Evolutionary conservation across 208 protist species (phyloP).

Genomic region (Zelonia costaricensis): DNA sequence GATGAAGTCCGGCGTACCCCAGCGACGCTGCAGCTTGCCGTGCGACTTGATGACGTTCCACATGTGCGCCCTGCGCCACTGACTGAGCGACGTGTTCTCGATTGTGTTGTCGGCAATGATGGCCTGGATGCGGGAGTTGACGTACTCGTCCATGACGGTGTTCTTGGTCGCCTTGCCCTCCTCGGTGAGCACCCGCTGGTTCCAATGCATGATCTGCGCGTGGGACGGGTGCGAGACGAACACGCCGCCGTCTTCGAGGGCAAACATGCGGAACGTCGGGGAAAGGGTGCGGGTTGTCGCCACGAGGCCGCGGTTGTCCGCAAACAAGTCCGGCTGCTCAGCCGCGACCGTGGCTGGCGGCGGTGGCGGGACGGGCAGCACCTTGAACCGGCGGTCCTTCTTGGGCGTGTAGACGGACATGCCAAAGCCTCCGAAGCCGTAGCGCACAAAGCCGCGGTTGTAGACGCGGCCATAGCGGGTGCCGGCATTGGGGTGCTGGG

Average conservation of each 20-base stretch:
- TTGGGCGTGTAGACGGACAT: slow-evolving; percentile 87
- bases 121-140: slow-evolving; percentile 86
- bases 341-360: slow-evolving; percentile 1
- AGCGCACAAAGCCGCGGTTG: slow-evolving; percentile 86
- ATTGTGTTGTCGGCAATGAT: slow-evolving; percentile 91
- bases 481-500: slow-evolving; percentile 82
- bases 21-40: slow-evolving; percentile 77
- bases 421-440: slow-evolving; percentile 90
- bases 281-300: slow-evolving; percentile 77
- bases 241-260: slow-evolving; percentile 78
- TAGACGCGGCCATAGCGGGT: slow-evolving; percentile 89
- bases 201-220: slow-evolving; percentile 81
- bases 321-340: slow-evolving; percentile 14
- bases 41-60: slow-evolving; percentile 87
- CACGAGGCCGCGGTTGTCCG: slow-evolving; percentile 50
- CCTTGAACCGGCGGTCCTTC: slow-evolving; percentile 77
- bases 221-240: slow-evolving; percentile 83
- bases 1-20: slow-evolving; percentile 70
- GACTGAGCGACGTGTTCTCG: slow-evolving; percentile 77
- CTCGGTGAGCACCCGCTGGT: slow-evolving; percentile 63
- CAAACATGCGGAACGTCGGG: slow-evolving; percentile 84
- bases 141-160: slow-evolving; percentile 78
- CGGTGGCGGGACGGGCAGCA: slow-evolving; percentile 27
- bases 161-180: slow-evolving; percentile 60
- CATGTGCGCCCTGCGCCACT: slow-evolving; percentile 85